These are phyloP conservation scores for Berkeleyomyces rouxiae DNA, from an alignment of 2,329 filamentous ascomycete species.

Conservation along the genomic window DNA sequence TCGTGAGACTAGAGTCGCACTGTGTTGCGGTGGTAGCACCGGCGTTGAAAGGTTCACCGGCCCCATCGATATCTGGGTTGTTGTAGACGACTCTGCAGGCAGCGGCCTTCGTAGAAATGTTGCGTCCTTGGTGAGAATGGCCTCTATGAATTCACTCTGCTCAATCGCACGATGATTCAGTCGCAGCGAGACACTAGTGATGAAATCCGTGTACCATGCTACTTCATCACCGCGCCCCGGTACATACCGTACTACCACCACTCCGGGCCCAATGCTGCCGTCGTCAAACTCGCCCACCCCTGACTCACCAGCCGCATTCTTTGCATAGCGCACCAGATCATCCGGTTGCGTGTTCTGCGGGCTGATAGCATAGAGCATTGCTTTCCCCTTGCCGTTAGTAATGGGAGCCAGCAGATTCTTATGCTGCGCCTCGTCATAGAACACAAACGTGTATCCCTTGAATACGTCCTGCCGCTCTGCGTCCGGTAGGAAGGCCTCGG, in stretches of 20 bases:
- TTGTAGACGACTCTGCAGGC: slow-evolving; percentile 26
- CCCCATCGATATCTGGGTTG: slow-evolving; percentile 6
- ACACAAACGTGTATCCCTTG: slow-evolving; percentile 75
- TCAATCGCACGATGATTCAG: slow-evolving; percentile 72
- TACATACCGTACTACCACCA: slow-evolving; percentile 61
- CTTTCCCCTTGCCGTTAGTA: slow-evolving; percentile 68
- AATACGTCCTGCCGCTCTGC: slow-evolving; percentile 53
- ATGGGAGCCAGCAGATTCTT: slow-evolving; percentile 60
- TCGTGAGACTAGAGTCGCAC: not conserved
- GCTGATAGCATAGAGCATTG: slow-evolving; percentile 46
- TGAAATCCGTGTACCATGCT: slow-evolving; percentile 54
- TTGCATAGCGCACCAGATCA: slow-evolving; percentile 65
- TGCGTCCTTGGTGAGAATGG: slow-evolving; percentile 68
- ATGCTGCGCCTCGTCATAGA: slow-evolving; percentile 61
- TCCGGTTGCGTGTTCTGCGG: slow-evolving; percentile 49
- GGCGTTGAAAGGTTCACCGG: not conserved
- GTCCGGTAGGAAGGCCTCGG: slow-evolving; percentile 58
- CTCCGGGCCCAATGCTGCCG: slow-evolving; percentile 48
- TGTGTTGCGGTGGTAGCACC: not conserved
- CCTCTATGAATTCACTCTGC: slow-evolving; percentile 82
- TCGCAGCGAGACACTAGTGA: slow-evolving; percentile 49
- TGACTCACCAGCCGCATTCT: slow-evolving; percentile 57
- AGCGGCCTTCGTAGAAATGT: slow-evolving; percentile 53
- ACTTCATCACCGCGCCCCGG: slow-evolving; percentile 33
- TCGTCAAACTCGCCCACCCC: slow-evolving; percentile 47